Evolutionary conservation across 371 early-diverging fungal species (phyloP).

Genomic region (Mucor saturninus): DNA sequence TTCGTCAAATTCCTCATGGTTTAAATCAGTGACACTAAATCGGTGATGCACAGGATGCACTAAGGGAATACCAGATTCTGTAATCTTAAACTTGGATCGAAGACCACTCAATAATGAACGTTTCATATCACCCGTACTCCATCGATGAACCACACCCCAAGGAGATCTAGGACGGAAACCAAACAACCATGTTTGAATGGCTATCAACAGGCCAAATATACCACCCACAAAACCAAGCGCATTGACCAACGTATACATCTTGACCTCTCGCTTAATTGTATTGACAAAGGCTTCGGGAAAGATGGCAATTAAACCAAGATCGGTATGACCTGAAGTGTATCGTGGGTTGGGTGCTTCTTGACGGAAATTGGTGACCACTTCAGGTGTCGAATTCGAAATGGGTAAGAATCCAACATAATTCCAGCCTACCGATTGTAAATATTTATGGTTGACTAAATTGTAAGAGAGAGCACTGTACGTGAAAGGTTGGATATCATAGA

Average conservation of each 20-base stretch:
- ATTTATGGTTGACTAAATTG: slow-evolving; percentile 44
- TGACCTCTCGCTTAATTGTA: slow-evolving; percentile 43
- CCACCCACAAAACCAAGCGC: slow-evolving; percentile 59
- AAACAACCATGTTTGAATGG: slow-evolving; percentile 52
- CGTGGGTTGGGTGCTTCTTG: slow-evolving; percentile 47
- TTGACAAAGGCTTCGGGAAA: slow-evolving; percentile 32
- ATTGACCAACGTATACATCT: slow-evolving; percentile 54
- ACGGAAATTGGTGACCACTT: slow-evolving; percentile 42
- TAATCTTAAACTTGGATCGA: slow-evolving; percentile 46
- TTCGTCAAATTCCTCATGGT: slow-evolving; percentile 26
- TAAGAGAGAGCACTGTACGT: slow-evolving; percentile 48
- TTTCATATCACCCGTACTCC: slow-evolving; percentile 52
- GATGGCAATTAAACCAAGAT: slow-evolving; percentile 40
- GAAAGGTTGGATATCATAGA: slow-evolving; percentile 40
- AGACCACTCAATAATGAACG: slow-evolving; percentile 46
- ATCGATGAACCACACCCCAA: slow-evolving; percentile 58
- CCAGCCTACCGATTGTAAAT: slow-evolving; percentile 49
- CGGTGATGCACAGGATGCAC: slow-evolving; percentile 54
- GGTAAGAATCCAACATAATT: slow-evolving; percentile 58
- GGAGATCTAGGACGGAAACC: slow-evolving; percentile 55
- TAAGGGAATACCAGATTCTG: slow-evolving; percentile 46
- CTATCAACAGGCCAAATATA: slow-evolving; percentile 49
- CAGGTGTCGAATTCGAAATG: slow-evolving; percentile 45
- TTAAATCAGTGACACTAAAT: slow-evolving; percentile 40
- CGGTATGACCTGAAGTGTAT: slow-evolving; percentile 35